Percentiles rank a stretch among this genome's conserved stretches.
Evolutionary conservation across 441 rosid genomes (phyloP).

Genomic region (Populus hybrid): DNA sequence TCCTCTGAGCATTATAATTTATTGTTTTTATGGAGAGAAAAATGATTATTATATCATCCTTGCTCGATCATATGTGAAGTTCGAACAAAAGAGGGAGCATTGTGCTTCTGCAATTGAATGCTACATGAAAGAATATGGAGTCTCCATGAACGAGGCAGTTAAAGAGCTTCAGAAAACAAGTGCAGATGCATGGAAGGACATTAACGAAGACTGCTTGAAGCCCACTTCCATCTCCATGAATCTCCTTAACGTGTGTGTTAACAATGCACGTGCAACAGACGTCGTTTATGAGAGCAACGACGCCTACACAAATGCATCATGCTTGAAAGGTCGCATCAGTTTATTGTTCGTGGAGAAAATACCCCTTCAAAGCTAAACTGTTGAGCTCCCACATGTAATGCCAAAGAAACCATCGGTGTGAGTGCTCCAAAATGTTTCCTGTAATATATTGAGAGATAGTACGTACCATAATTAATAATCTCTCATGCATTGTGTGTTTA

Average conservation of each 20-base stretch:
- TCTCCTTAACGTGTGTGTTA: conserved; percentile 8
- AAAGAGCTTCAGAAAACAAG: conserved; percentile 8
- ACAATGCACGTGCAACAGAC: conserved; percentile 9
- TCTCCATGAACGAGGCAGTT: conserved; percentile 16
- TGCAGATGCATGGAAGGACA: conserved; percentile 29
- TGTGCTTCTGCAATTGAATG: conserved; percentile 19
- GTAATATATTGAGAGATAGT: too few relatives aligned
- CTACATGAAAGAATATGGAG: conserved; percentile 29
- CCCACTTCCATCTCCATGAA: conserved; percentile 15
- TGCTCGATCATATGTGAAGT: conserved; percentile 1
- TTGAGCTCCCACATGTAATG: too few relatives aligned
- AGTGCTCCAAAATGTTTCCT: too few relatives aligned
- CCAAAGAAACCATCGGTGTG: too few relatives aligned
- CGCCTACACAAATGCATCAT: conserved; percentile 1
- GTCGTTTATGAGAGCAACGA: conserved; percentile 11
- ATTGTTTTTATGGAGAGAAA: too few relatives aligned
- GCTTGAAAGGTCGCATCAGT: conserved; percentile 5
- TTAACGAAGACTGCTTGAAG: conserved; percentile 25
- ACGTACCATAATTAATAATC: too few relatives aligned
- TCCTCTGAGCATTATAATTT: not conserved
- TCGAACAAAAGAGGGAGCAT: conserved; percentile 22
- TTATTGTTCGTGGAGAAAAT: not conserved
- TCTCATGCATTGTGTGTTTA: too few relatives aligned
- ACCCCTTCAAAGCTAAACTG: too few relatives aligned
- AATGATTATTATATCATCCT: too few relatives aligned